These are phyloP conservation scores for Mariannaea sp. DNA, from an alignment of 2,329 filamentous ascomycete species.

Conservation along the genomic window DNA sequence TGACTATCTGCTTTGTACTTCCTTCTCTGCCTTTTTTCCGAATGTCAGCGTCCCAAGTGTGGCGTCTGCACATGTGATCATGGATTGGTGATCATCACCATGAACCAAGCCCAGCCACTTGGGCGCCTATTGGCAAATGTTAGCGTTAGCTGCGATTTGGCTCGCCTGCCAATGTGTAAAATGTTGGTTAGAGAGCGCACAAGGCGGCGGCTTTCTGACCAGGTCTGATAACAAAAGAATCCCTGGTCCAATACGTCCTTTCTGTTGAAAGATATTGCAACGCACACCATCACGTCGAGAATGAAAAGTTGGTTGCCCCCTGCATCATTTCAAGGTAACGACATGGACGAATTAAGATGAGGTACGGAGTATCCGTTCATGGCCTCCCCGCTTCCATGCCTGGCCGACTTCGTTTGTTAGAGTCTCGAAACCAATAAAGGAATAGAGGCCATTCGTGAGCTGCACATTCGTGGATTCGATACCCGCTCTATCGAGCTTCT, in stretches of 20 bases:
- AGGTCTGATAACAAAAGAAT: not conserved
- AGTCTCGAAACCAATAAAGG: slow-evolving; percentile 8
- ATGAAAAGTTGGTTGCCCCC: slow-evolving; percentile 4
- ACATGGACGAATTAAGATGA: slow-evolving; percentile 2
- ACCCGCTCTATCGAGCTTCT: not conserved
- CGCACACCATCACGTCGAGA: slow-evolving; percentile 2
- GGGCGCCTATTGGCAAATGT: slow-evolving; percentile 21
- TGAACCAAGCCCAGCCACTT: slow-evolving; percentile 11
- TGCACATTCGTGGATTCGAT: slow-evolving; percentile 8
- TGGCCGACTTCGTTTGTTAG: not conserved
- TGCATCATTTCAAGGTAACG: slow-evolving; percentile 7
- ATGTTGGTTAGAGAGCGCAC: too few relatives aligned
- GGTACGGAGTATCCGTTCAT: not conserved
- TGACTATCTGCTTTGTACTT: not conserved
- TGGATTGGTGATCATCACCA: slow-evolving; percentile 25
- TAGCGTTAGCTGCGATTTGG: too few relatives aligned
- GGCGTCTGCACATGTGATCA: slow-evolving; percentile 15
- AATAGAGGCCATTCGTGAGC: slow-evolving; percentile 1
- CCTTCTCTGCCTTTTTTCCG: slow-evolving; percentile 1
- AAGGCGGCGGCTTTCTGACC: slow-evolving; percentile 1
- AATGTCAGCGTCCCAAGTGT: slow-evolving; percentile 28
- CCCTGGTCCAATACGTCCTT: slow-evolving; percentile 3
- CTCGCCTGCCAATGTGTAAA: too few relatives aligned
- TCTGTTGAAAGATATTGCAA: slow-evolving; percentile 2
- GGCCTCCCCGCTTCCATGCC: not conserved